Conservation (phyloP, 106 monocot species). For the Dioscorea alata region DNA sequence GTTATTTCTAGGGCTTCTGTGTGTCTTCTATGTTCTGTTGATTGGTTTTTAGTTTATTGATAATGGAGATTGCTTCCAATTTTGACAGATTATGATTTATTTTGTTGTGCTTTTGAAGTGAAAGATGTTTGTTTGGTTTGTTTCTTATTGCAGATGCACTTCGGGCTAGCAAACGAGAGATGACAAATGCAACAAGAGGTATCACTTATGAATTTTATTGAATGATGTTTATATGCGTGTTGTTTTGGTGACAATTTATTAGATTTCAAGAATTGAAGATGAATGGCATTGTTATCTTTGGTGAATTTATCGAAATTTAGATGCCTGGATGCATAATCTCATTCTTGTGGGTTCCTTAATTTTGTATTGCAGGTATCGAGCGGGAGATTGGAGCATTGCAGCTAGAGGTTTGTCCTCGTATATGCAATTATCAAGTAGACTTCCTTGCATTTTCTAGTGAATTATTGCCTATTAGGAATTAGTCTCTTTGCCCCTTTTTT, state of each 20-base stretch:
- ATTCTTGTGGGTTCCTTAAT: not conserved
- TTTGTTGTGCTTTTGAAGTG: too few species aligned
- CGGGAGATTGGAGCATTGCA: constrained; percentile 47
- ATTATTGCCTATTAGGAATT: not conserved
- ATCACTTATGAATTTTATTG: not conserved
- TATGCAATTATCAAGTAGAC: not conserved
- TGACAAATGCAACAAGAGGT: constrained; percentile 56
- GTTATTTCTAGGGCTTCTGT: too few species aligned
- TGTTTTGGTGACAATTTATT: not conserved
- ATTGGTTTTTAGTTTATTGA: not conserved
- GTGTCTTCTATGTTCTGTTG: too few species aligned
- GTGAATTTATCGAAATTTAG: not conserved
- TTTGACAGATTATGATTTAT: too few species aligned
- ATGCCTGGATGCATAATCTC: not conserved
- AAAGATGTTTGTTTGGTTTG: not conserved
- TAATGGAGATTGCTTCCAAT: not conserved
- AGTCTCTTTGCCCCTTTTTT: not conserved
- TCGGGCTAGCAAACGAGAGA: constrained; percentile 48
- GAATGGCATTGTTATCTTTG: not conserved
- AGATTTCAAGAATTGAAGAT: not conserved
- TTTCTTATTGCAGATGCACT: constrained; percentile 30
- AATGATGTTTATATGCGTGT: not conserved
- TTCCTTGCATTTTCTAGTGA: not conserved
- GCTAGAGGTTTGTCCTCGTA: constrained; percentile 22
- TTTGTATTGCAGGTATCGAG: constrained; percentile 35